phyloP scores from a whole-genome alignment of 306 rosid genomes.

The Adenanthera pavonina region DNA sequence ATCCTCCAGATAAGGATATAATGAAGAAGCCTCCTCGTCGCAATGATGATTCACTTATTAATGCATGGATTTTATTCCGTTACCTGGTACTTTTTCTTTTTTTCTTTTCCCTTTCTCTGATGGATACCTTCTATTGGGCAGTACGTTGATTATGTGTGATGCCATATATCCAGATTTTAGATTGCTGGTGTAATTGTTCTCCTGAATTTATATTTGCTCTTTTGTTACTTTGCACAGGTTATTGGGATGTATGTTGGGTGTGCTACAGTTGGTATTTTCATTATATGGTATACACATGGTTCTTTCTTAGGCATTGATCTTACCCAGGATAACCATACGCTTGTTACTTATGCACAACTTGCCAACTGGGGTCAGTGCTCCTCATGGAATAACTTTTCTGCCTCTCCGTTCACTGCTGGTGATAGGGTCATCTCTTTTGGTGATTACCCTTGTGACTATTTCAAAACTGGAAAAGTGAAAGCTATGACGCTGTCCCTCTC shows the following conservation, averaged over 20 bases:
- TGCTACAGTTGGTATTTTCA: constrained; percentile 88
- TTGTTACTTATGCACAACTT: constrained; percentile 87
- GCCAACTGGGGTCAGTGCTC: constrained; percentile 88
- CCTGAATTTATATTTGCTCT: constrained; percentile 9
- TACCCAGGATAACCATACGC: constrained; percentile 80
- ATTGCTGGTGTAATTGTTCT: constrained; percentile 10
- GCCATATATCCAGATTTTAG: too few species aligned
- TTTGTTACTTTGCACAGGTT: constrained; percentile 54
- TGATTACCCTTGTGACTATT: constrained; percentile 74
- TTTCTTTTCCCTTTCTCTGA: neutral
- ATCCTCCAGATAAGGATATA: constrained; percentile 88
- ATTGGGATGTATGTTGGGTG: constrained; percentile 85
- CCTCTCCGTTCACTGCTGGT: constrained; percentile 88
- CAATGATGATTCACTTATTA: constrained; percentile 80
- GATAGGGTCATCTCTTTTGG: constrained; percentile 55
- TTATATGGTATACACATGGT: constrained; percentile 84
- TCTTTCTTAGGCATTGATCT: constrained; percentile 93
- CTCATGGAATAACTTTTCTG: constrained; percentile 78
- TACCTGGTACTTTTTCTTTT: constrained; percentile 63
- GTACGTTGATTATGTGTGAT: constrained; percentile 13
- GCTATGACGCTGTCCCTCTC: constrained; percentile 90
- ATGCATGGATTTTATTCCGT: constrained; percentile 90
- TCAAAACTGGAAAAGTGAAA: constrained; percentile 77
- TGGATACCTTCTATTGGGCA: neutral
- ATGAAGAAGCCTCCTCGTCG: constrained; percentile 92